These are phyloP conservation scores for Rhizophlyctis rosea DNA, from an alignment of 192 early-diverging fungal species.

Conservation along the genomic window DNA sequence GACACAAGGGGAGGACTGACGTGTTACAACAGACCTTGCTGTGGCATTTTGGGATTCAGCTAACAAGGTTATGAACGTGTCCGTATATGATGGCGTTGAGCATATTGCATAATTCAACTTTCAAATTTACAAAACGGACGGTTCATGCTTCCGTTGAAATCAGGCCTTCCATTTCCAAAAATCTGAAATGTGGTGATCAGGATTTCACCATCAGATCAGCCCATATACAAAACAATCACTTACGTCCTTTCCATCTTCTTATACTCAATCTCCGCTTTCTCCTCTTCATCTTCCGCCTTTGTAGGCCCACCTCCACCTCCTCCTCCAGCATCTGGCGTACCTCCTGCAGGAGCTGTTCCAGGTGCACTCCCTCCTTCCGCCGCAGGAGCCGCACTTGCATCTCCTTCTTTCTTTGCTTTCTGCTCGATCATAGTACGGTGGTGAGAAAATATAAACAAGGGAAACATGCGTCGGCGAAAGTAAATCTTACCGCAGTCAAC, in stretches of 20 bases:
- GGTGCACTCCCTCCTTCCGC: neutral
- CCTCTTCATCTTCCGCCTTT: slow-evolving; percentile 28
- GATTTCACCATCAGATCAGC: neutral
- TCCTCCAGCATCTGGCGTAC: slow-evolving; percentile 6
- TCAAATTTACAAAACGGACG: too few relatives aligned
- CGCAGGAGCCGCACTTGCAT: neutral
- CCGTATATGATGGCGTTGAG: too few relatives aligned
- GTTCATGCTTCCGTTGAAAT: too few relatives aligned
- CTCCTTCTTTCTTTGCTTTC: slow-evolving; percentile 18
- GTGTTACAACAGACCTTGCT: too few relatives aligned
- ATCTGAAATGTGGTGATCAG: slow-evolving; percentile 12
- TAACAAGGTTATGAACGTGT: too few relatives aligned
- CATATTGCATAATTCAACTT: too few relatives aligned
- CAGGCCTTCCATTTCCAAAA: slow-evolving; percentile 32
- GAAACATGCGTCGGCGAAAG: neutral
- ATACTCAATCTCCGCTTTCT: slow-evolving; percentile 38
- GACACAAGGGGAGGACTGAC: too few relatives aligned
- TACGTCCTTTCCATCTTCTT: slow-evolving; percentile 35
- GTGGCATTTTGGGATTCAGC: too few relatives aligned
- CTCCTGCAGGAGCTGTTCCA: neutral
- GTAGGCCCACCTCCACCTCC: slow-evolving; percentile 1
- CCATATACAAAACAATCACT: neutral
- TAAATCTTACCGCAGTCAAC: slow-evolving; percentile 18
- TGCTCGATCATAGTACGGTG: too few relatives aligned
- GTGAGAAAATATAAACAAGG: neutral